Evolutionary conservation across 2,329 filamentous ascomycete genomes (phyloP).

Genomic region (Beauveria bassiana): DNA sequence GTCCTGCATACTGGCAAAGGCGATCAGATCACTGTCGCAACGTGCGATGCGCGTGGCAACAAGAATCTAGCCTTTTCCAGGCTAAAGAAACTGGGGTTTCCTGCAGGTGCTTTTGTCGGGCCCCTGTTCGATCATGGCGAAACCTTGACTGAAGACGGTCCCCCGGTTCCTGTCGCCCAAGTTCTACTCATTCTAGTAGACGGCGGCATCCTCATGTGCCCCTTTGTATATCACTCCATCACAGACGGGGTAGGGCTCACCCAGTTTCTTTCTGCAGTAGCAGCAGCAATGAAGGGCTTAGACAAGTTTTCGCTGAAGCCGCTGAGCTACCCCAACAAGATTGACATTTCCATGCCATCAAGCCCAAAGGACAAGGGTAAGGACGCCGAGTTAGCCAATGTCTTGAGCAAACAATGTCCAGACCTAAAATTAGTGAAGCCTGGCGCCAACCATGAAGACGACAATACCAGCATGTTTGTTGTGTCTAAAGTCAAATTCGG

Average conservation of each 20-base stretch:
- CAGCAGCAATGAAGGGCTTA: constrained; percentile 12
- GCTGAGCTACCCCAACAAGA: constrained; percentile 17
- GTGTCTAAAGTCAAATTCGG: constrained; percentile 27
- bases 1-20: not conserved
- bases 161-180: constrained; percentile 27
- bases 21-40: not conserved
- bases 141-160: constrained; percentile 12
- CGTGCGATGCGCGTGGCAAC: not conserved
- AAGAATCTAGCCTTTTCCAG: constrained; percentile 17
- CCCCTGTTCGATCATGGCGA: constrained; percentile 16
- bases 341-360: not conserved
- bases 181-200: constrained; percentile 30
- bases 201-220: constrained; percentile 32
- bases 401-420: constrained; percentile 25
- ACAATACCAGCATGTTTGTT: constrained; percentile 22
- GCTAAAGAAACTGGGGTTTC: constrained; percentile 21
- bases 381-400: not conserved
- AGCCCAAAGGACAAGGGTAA: not conserved
- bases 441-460: constrained; percentile 27
- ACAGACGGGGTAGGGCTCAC: constrained; percentile 33
- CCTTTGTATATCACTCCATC: constrained; percentile 35
- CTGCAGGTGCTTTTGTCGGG: constrained; percentile 23
- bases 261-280: constrained; percentile 32
- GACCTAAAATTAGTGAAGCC: constrained; percentile 29
- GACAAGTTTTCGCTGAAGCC: not conserved